A percentile compares a stretch with the other conserved stretches of the same genome.
These are phyloP conservation scores for Diaporthe sp. DNA, from an alignment of 2,329 filamentous ascomycete genomes.

Conservation along the genomic window DNA sequence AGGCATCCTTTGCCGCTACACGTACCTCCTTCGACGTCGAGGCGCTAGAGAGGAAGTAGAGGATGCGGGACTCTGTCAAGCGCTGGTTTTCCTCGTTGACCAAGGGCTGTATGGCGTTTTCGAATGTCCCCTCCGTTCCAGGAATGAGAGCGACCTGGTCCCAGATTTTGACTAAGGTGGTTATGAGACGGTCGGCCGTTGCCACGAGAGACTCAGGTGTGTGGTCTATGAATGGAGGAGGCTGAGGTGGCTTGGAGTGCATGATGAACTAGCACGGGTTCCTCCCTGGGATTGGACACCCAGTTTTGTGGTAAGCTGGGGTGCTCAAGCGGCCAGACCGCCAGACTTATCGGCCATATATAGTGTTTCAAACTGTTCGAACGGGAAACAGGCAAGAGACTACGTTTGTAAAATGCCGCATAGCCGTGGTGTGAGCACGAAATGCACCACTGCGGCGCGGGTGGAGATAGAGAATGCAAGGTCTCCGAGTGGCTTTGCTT, in stretches of 20 bases:
- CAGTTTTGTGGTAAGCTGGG: no score
- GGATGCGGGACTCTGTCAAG: background rate
- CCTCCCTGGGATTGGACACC: no score
- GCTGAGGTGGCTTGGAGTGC: background rate
- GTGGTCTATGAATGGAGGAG: background rate
- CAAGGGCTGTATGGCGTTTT: slow-evolving; percentile 1
- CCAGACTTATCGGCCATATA: background rate
- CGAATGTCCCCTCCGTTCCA: background rate
- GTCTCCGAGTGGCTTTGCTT: background rate
- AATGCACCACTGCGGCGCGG: background rate
- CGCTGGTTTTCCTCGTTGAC: background rate
- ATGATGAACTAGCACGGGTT: background rate
- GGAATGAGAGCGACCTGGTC: background rate
- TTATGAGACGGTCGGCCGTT: background rate
- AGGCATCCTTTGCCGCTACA: background rate
- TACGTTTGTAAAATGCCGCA: background rate
- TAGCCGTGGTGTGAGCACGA: background rate
- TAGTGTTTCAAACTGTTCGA: background rate
- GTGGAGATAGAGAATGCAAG: background rate
- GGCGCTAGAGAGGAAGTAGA: slow-evolving; percentile 1
- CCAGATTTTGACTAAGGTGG: background rate
- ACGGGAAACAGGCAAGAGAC: background rate
- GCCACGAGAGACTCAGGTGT: background rate
- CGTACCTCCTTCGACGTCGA: background rate
- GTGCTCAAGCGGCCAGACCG: background rate